A percentile compares a stretch with the other conserved stretches of the same genome.
These are phyloP conservation scores for Colletotrichum lentis DNA, from an alignment of 2,329 filamentous ascomycete genomes.

Conservation along the genomic window DNA sequence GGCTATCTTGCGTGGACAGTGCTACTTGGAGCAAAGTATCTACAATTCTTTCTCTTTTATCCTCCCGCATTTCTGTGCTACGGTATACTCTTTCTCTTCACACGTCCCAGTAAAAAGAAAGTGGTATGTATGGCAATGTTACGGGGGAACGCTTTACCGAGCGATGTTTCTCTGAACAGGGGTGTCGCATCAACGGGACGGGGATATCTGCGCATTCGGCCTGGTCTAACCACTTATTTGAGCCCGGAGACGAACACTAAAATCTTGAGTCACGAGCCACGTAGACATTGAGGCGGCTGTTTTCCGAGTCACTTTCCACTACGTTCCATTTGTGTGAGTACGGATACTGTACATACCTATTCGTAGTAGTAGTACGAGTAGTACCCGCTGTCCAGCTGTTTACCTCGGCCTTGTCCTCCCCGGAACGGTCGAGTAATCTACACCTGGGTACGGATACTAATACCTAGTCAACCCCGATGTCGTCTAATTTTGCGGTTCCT, in stretches of 20 bases:
- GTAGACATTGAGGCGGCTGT: neutral
- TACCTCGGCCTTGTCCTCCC: constrained; percentile 20
- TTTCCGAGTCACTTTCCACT: neutral
- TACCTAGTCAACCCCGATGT: constrained; percentile 26
- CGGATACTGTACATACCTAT: neutral
- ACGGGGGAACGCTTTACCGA: constrained; percentile 32
- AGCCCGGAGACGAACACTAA: constrained; percentile 13
- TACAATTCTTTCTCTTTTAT: too few relatives aligned
- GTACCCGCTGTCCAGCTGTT: neutral
- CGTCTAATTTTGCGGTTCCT: constrained; percentile 24
- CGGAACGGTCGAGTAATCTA: constrained; percentile 12
- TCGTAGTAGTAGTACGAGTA: constrained; percentile 3
- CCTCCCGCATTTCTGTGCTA: too few relatives aligned
- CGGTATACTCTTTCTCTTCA: neutral
- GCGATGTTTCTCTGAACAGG: constrained; percentile 6
- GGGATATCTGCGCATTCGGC: constrained; percentile 21
- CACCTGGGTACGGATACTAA: too few relatives aligned
- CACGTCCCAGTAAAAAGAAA: neutral
- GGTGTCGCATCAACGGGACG: constrained; percentile 26
- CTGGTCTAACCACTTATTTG: constrained; percentile 9
- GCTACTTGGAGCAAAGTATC: neutral
- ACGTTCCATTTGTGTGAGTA: neutral
- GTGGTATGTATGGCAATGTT: neutral
- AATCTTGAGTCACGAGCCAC: neutral
- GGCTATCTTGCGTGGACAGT: too few relatives aligned